Conservation (phyloP, 1,139 yeast species). For the Yamadazyma siamensis region DNA sequence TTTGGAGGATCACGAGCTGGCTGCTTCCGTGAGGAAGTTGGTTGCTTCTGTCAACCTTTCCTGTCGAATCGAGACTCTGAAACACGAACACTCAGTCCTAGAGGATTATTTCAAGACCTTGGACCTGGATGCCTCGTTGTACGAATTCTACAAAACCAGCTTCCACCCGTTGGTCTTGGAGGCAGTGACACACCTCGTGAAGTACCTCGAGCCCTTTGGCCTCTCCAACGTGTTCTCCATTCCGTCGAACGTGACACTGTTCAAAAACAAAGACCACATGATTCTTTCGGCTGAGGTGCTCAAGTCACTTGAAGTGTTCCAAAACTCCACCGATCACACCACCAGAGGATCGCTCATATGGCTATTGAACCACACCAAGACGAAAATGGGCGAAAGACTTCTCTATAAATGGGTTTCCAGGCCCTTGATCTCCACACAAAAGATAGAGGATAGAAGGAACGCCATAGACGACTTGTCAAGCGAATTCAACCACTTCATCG, state of each 20-base stretch:
- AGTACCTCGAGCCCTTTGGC: slow-evolving; percentile 60
- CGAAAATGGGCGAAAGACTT: slow-evolving; percentile 69
- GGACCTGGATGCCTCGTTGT: slow-evolving; percentile 14
- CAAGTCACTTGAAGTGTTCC: slow-evolving; percentile 69
- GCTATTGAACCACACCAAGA: slow-evolving; percentile 76
- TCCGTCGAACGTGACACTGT: slow-evolving; percentile 46
- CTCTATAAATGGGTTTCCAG: slow-evolving; percentile 69
- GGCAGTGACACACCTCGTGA: slow-evolving; percentile 48
- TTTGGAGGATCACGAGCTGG: slow-evolving; percentile 19
- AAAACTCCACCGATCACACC: slow-evolving; percentile 54
- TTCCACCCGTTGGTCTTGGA: slow-evolving; percentile 25
- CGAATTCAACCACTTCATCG: slow-evolving; percentile 47
- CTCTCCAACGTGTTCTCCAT: slow-evolving; percentile 55
- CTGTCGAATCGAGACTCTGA: slow-evolving; percentile 12
- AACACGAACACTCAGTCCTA: slow-evolving; percentile 12
- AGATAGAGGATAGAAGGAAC: slow-evolving; percentile 56
- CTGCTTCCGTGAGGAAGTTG: slow-evolving; percentile 15
- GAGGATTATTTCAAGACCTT: slow-evolving; percentile 11
- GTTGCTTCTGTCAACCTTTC: slow-evolving; percentile 25
- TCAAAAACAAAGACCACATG: slow-evolving; percentile 55
- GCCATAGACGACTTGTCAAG: slow-evolving; percentile 62
- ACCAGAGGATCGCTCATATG: slow-evolving; percentile 70
- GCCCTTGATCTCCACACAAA: slow-evolving; percentile 57
- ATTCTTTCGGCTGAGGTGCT: slow-evolving; percentile 66
- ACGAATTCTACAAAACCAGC: slow-evolving; percentile 23